These are phyloP conservation scores for Claviceps sp. DNA, from an alignment of 2,329 filamentous ascomycete genomes.

Conservation along the genomic window DNA sequence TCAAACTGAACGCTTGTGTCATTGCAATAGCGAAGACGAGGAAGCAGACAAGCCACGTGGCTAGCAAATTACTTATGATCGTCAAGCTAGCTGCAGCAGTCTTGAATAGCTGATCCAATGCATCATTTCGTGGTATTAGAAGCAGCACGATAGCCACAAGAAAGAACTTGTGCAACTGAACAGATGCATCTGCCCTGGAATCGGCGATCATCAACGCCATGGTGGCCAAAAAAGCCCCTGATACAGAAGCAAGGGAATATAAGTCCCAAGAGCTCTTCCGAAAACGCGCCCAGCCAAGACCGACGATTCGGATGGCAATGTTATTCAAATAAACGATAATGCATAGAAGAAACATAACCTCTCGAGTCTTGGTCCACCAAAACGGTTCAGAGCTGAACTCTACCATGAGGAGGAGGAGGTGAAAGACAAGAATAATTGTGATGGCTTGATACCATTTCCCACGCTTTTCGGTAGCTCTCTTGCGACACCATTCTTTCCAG, in stretches of 20 bases:
- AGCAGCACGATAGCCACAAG: conserved; percentile 80
- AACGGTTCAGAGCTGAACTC: conserved; percentile 69
- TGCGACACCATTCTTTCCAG: conserved; percentile 92
- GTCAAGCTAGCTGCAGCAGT: conserved; percentile 89
- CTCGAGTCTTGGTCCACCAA: conserved; percentile 59
- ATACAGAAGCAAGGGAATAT: conserved; percentile 69
- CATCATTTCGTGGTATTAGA: conserved; percentile 90
- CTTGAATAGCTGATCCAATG: conserved; percentile 96
- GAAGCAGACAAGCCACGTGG: conserved; percentile 96
- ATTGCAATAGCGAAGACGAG: conserved; percentile 92
- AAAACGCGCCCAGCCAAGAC: conserved; percentile 85
- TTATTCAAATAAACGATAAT: conserved; percentile 75
- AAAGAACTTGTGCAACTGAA: conserved; percentile 85
- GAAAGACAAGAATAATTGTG: conserved; percentile 66
- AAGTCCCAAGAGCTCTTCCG: conserved; percentile 90
- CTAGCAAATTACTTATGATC: conserved; percentile 79
- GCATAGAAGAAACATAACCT: conserved; percentile 66
- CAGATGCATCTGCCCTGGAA: conserved; percentile 47
- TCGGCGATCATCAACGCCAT: conserved; percentile 61
- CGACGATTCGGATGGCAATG: conserved; percentile 69
- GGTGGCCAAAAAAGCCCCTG: conserved; percentile 64
- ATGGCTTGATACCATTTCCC: conserved; percentile 81
- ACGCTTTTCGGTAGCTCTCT: conserved; percentile 83
- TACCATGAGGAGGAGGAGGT: conserved; percentile 68
- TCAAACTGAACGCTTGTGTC: conserved; percentile 91